Evolutionary conservation across 805 yeast species (phyloP).

Genomic region (Candida vaughaniae): DNA sequence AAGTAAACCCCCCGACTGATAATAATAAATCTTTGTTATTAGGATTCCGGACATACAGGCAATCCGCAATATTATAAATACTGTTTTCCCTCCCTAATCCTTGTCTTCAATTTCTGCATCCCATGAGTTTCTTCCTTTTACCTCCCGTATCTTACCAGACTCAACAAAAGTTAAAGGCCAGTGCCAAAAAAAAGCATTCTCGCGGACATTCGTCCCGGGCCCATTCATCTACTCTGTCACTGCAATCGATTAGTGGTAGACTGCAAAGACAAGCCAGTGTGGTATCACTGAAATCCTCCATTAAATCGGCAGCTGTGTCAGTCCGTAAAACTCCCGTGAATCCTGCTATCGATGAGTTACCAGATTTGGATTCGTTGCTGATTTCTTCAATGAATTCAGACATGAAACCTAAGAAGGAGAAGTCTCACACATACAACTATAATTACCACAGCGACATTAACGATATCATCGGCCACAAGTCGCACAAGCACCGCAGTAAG

Average conservation of each 20-base stretch:
- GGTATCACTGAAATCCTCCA: neutral
- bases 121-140: slow-evolving; percentile 39
- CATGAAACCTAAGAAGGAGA: neutral
- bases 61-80: too few species aligned
- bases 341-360: slow-evolving; percentile 11
- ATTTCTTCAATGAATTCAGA: slow-evolving; percentile 6
- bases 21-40: too few species aligned
- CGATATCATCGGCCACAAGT: slow-evolving; percentile 11
- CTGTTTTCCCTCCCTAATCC: too few species aligned
- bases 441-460: slow-evolving; percentile 14
- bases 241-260: slow-evolving; percentile 1
- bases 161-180: slow-evolving; percentile 32
- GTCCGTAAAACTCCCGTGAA: neutral
- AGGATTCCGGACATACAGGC: too few species aligned
- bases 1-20: too few species aligned
- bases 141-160: slow-evolving; percentile 43
- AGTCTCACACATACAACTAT: slow-evolving; percentile 13
- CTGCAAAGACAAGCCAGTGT: slow-evolving; percentile 5
- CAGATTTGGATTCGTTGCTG: slow-evolving; percentile 11
- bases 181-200: slow-evolving; percentile 9
- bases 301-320: neutral
- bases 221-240: neutral
- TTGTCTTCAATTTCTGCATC: too few species aligned
- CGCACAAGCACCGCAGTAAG: too few species aligned
- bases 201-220: too few species aligned